These are phyloP conservation scores for Cyanidiococcus yangmingshanensis DNA, from an alignment of 23 red algal genomes.

Conservation along the genomic window DNA sequence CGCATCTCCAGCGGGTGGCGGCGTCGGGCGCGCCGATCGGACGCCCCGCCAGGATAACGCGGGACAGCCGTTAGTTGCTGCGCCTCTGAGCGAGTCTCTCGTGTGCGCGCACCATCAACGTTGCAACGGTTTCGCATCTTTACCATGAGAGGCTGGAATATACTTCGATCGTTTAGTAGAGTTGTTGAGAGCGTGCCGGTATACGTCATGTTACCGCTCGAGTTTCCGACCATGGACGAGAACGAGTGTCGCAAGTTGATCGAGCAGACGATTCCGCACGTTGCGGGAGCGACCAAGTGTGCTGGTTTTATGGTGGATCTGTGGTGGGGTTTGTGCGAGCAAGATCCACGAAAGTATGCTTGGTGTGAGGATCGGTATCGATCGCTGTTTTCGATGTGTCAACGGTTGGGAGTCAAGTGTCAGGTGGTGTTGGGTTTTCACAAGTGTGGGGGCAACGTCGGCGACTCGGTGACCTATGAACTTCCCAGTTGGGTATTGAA, in stretches of 20 bases:
- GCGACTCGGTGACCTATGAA: conserved; percentile 47
- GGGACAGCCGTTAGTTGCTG: no score
- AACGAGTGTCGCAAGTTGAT: not conserved
- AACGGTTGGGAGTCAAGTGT: conserved; percentile 21
- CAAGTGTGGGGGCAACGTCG: conserved; percentile 67
- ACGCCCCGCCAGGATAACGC: no score
- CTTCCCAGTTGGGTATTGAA: conserved; percentile 50
- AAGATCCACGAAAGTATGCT: conserved; percentile 40
- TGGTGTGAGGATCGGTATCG: conserved; percentile 32
- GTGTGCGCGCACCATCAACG: no score
- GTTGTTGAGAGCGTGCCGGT: conserved; percentile 31
- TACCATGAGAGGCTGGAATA: not conserved
- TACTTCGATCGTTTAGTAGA: not conserved
- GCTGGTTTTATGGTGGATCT: conserved; percentile 78
- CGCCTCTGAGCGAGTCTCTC: no score
- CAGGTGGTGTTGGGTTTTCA: conserved; percentile 48
- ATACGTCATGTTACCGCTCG: conserved; percentile 68
- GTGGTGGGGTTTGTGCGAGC: conserved; percentile 88
- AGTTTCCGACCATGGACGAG: conserved; percentile 14
- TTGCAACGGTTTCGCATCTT: no score
- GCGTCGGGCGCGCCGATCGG: no score
- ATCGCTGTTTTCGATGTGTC: conserved; percentile 22
- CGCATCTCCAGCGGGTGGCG: no score
- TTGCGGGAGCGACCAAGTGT: conserved; percentile 27
- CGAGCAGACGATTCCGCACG: conserved; percentile 5